Evolutionary conservation across 768 basidiomycete species (phyloP).

Genomic region (Pisolithus tinctorius): DNA sequence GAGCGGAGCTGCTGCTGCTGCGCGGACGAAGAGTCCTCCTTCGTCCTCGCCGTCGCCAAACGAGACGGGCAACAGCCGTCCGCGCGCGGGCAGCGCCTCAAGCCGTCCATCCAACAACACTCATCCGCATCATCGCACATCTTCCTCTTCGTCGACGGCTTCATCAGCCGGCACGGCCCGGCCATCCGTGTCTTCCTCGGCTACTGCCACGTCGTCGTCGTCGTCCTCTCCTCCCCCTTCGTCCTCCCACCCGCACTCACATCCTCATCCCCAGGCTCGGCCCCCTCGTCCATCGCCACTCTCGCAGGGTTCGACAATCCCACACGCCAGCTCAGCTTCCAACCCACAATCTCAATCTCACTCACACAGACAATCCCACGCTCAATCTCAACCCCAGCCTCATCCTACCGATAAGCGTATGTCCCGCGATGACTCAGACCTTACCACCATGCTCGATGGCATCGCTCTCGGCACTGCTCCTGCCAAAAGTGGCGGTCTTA

Average conservation of each 20-base stretch:
- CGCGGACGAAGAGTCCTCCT: conserved; percentile 31
- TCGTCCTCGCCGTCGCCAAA: not conserved
- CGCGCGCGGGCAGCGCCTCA: conserved; percentile 26
- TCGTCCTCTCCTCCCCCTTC: conserved; percentile 15
- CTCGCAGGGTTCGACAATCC: conserved; percentile 24
- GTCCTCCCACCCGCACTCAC: conserved; percentile 21
- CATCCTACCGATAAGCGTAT: conserved; percentile 66
- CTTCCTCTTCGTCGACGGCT: conserved; percentile 22
- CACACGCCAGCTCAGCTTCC: conserved; percentile 6
- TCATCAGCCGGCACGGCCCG: conserved; percentile 17
- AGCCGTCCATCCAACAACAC: conserved; percentile 7
- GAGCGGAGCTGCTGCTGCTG: conserved; percentile 16
- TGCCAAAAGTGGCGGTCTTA: conserved; percentile 64
- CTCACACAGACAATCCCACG: conserved; percentile 9
- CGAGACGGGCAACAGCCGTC: conserved; percentile 17
- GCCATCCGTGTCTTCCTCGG: conserved; percentile 21
- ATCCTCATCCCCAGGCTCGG: conserved; percentile 21
- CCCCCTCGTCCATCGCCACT: conserved; percentile 27
- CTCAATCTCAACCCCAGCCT: conserved; percentile 33
- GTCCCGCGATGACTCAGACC: conserved; percentile 71
- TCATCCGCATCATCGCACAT: conserved; percentile 28
- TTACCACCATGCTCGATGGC: conserved; percentile 45
- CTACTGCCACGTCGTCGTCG: conserved; percentile 21
- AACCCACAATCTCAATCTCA: conserved; percentile 9
- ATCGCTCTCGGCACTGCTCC: conserved; percentile 26